A percentile compares a stretch with the other conserved stretches of the same genome.
These are phyloP conservation scores for Chlorella vulgaris DNA, from an alignment of 139 green algal species.

Conservation along the genomic window DNA sequence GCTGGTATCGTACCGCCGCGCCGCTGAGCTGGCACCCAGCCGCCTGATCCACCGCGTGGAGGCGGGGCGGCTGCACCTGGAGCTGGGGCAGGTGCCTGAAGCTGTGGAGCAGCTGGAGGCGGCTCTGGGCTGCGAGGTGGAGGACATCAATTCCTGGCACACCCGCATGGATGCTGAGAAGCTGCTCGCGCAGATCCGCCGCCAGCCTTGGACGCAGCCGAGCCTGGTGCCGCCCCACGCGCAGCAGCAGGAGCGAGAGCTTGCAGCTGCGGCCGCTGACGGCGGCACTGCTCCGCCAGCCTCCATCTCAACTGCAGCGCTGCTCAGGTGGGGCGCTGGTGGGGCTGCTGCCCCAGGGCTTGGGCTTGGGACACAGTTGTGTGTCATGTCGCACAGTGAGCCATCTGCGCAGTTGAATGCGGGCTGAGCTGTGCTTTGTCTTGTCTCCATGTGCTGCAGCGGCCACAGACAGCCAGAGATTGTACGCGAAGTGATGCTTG, in stretches of 20 bases:
- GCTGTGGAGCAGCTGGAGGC: slow-evolving; percentile 12
- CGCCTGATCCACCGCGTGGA: slow-evolving; percentile 75
- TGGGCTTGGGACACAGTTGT: no score
- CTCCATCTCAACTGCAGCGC: slow-evolving; percentile 41
- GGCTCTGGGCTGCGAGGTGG: slow-evolving; percentile 32
- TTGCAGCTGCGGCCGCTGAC: background rate
- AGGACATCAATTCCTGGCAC: slow-evolving; percentile 53
- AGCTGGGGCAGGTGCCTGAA: slow-evolving; percentile 39
- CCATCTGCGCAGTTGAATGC: no score
- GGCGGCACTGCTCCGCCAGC: slow-evolving; percentile 1
- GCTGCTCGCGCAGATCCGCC: slow-evolving; percentile 41
- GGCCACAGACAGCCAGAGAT: slow-evolving; percentile 19
- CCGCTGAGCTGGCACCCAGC: slow-evolving; percentile 56
- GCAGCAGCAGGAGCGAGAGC: background rate
- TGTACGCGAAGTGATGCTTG: background rate
- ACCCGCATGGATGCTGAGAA: slow-evolving; percentile 43
- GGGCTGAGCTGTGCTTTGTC: no score
- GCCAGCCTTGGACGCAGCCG: slow-evolving; percentile 31
- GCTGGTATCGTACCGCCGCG: slow-evolving; percentile 58
- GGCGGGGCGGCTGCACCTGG: slow-evolving; percentile 54
- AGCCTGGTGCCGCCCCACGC: slow-evolving; percentile 41
- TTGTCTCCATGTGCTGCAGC: no score
- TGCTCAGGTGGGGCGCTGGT: slow-evolving; percentile 15
- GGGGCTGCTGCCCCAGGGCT: no score
- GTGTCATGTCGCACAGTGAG: no score